Evolutionary conservation across 176 grass and related monocot species (phyloP).

Genomic region (Zea mays): Zm-B73-REFERENCE-NAM-5.0 NC_050096.1:228763001-228763500

Average conservation of each 20-base stretch:
- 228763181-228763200: neutral
- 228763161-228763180: neutral
- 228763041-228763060: no score
- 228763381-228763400: conserved; percentile 58
- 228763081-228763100: no score
- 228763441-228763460: conserved; percentile 28
- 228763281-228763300: no score
- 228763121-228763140: neutral
- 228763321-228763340: conserved; percentile 67
- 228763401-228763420: conserved; percentile 62
- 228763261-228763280: neutral
- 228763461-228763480: conserved; percentile 14
- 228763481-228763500: neutral
- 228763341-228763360: conserved; percentile 60
- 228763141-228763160: neutral
- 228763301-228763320: conserved; percentile 9
- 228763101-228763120: neutral
- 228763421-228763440: conserved; percentile 16
- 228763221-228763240: neutral
- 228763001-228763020: no score
- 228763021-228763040: no score
- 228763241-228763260: conserved; percentile 6
- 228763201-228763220: neutral
- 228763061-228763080: no score
- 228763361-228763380: conserved; percentile 43